Evolutionary conservation across 2,329 filamentous ascomycete genomes (phyloP).

Genomic region (Fusarium torreyae): DNA sequence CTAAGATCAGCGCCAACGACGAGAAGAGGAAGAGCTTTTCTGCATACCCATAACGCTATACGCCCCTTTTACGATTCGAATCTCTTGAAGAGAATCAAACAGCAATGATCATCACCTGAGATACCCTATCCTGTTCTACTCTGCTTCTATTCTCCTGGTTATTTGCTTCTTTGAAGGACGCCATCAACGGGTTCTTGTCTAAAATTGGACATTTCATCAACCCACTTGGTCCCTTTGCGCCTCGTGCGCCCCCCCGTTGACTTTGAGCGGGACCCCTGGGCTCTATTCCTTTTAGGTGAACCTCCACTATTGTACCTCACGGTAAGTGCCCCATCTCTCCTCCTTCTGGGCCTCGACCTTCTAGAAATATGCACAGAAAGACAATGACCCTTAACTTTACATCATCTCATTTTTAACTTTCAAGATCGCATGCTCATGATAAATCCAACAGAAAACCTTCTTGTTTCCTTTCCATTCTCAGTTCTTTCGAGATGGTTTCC

Average conservation of each 20-base stretch:
- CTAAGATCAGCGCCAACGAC: constrained; percentile 7
- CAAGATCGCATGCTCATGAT: constrained; percentile 33
- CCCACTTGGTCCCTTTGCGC: constrained; percentile 36
- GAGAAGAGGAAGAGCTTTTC: constrained; percentile 8
- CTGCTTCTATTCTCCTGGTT: background rate
- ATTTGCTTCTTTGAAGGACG: background rate
- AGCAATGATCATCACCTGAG: background rate
- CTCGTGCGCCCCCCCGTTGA: constrained; percentile 36
- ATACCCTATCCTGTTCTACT: background rate
- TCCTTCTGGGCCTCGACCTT: constrained; percentile 38
- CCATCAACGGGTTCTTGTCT: constrained; percentile 9
- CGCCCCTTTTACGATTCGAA: constrained; percentile 19
- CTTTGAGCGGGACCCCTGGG: constrained; percentile 31
- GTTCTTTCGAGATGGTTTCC: constrained; percentile 65
- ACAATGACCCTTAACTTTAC: constrained; percentile 17
- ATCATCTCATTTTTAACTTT: constrained; percentile 11
- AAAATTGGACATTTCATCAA: constrained; percentile 42
- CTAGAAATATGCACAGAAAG: constrained; percentile 39
- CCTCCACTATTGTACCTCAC: background rate
- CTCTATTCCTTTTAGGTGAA: constrained; percentile 13
- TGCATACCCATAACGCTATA: constrained; percentile 22
- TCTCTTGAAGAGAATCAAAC: constrained; percentile 3
- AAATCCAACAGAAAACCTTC: constrained; percentile 12
- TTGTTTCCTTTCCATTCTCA: constrained; percentile 5
- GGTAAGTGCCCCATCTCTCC: constrained; percentile 33